A percentile compares a stretch with the other conserved stretches of the same genome.
phyloP scores from a whole-genome alignment of 2,329 filamentous ascomycete genomes.

The Fusarium incarnatum region DNA sequence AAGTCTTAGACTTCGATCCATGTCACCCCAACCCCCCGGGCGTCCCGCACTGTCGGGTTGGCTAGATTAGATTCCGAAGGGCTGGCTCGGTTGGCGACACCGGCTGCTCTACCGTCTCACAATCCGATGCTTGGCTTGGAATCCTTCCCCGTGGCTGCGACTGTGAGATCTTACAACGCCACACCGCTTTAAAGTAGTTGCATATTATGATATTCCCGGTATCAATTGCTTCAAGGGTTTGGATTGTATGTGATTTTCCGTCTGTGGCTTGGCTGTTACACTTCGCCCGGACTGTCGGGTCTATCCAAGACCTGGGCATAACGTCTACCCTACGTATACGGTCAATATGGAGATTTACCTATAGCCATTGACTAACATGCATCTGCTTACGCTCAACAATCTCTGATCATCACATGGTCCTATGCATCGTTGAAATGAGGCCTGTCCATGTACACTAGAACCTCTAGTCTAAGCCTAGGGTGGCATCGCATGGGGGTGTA shows the following conservation, averaged over 20 bases:
- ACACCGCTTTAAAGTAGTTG: slow-evolving; percentile 28
- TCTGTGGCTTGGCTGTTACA: not conserved
- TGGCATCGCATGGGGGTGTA: not conserved
- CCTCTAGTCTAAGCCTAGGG: not conserved
- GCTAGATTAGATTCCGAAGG: slow-evolving; percentile 44
- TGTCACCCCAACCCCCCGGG: slow-evolving; percentile 17
- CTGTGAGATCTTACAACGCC: slow-evolving; percentile 15
- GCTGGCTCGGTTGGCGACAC: slow-evolving; percentile 40
- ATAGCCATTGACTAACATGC: not conserved
- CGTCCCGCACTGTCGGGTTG: slow-evolving; percentile 38
- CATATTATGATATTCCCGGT: not conserved
- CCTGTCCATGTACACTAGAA: not conserved
- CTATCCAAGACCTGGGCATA: not conserved
- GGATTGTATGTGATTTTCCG: not conserved
- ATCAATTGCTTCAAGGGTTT: not conserved
- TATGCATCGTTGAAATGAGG: not conserved
- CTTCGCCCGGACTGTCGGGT: not conserved
- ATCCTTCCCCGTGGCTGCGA: slow-evolving; percentile 3
- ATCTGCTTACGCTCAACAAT: not conserved
- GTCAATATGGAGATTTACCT: not conserved
- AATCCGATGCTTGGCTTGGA: slow-evolving; percentile 25
- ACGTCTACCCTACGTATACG: not conserved
- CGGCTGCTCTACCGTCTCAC: slow-evolving; percentile 24
- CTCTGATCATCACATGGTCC: not conserved
- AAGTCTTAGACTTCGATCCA: slow-evolving; percentile 16